phyloP scores from a whole-genome alignment of 2,329 filamentous ascomycete genomes.

The Diaporthe sp. region DNA sequence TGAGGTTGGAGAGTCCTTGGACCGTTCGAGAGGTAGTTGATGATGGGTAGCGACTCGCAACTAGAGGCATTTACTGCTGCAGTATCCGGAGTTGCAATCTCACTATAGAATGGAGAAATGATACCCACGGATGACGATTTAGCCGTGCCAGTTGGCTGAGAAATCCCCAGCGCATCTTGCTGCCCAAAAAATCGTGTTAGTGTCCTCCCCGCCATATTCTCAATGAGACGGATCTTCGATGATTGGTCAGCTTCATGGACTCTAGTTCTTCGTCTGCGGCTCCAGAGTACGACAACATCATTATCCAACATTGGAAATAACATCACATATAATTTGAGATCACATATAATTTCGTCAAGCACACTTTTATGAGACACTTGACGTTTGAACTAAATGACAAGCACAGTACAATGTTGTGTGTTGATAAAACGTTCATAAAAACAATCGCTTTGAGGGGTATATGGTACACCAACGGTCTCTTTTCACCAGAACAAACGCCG shows the following conservation, averaged over 20 bases:
- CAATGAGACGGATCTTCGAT: background rate
- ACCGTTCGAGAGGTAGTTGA: slow-evolving; percentile 10
- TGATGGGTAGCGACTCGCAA: slow-evolving; percentile 37
- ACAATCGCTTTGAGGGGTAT: slow-evolving; percentile 55
- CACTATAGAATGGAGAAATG: slow-evolving; percentile 43
- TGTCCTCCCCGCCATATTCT: no score
- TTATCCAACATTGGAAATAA: background rate
- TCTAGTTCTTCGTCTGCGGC: background rate
- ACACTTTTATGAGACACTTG: background rate
- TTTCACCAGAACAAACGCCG: slow-evolving; percentile 62
- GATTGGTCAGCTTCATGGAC: background rate
- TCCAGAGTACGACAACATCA: background rate
- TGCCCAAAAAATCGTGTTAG: background rate
- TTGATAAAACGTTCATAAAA: background rate
- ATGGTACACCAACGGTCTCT: slow-evolving; percentile 45
- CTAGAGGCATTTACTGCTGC: slow-evolving; percentile 34
- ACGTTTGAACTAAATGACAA: background rate
- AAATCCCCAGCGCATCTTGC: background rate
- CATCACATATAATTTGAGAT: background rate
- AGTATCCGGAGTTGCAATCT: slow-evolving; percentile 41
- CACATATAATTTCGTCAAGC: background rate
- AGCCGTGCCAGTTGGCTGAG: slow-evolving; percentile 5
- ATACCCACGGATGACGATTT: slow-evolving; percentile 41
- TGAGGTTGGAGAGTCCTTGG: background rate
- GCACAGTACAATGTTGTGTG: background rate